Evolutionary conservation across 768 basidiomycete species (phyloP), one percentile per base, ranked within the genome.

Genomic region (Postia placenta): DNA sequence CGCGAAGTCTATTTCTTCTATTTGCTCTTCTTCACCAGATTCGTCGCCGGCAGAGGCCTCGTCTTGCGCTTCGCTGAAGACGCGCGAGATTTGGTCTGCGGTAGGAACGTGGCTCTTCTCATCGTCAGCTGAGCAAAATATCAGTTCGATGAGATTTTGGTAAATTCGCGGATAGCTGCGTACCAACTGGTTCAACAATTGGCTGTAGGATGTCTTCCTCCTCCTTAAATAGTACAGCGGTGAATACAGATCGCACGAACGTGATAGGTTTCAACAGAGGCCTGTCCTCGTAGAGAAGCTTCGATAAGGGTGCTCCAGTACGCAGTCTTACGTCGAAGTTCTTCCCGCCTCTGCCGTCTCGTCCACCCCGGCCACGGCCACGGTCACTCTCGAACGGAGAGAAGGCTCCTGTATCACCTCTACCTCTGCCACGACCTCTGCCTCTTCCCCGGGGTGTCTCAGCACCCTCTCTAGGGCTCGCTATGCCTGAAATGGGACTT

Each of bases 121-220:
- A 24, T 72, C 67, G 35, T 77, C 75, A 19, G 68, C 80, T 77
- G 60, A 11, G 30, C 37, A n/a, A n/a, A n/a, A n/a, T n/a, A n/a
- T n/a, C n/a, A n/a, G n/a, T n/a, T n/a, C n/a, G n/a, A n/a, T n/a
- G n/a, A n/a, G n/a, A n/a, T n/a, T n/a, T n/a, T n/a, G n/a, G n/a
- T n/a, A n/a, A n/a, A 22, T 44, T 28, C 19, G 6, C 5, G 38
- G n/a, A 39, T 9, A 39, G 7, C 46, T 19, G 71, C 78, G 45
- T 42, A 80, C 84, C 74, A 23, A 71, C 65, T 27, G 76, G 69
- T 52, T 84, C 78, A 2, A 71, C 69, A 1, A 72, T 60, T 1
- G 85, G 67, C 54, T 80, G 65, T 25, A 87, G 61, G 12, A 87
- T 64, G 6, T 87, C 85, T 36, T 86, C 83, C 39, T 83, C 74